Evolutionary conservation across 192 early-diverging fungal species (phyloP).

Genomic region (Piromyces sp.): DNA sequence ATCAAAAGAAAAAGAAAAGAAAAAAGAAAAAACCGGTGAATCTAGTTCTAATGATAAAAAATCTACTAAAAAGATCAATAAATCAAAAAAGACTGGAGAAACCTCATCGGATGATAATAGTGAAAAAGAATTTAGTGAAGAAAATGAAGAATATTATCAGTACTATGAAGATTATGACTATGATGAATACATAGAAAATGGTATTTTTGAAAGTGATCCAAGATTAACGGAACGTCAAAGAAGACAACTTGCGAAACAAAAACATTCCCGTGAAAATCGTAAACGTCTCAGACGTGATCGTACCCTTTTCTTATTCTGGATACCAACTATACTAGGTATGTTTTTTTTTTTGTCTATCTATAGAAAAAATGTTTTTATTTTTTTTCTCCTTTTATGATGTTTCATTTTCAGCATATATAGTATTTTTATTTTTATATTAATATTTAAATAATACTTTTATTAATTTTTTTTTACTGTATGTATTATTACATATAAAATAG

Average conservation of each 20-base stretch:
- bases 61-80: not conserved
- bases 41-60: not conserved
- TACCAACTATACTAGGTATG: not conserved
- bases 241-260: not conserved
- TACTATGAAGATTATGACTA: not conserved
- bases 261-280: not conserved
- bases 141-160: not conserved
- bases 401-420: no score
- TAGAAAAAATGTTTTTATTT: no score
- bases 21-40: not conserved
- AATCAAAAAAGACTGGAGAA: no score
- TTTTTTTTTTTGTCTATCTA: not conserved
- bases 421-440: no score
- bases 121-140: not conserved
- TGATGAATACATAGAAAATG: not conserved
- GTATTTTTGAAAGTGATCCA: not conserved
- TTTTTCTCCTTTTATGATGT: no score
- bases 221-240: not conserved
- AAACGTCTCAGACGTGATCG: not conserved
- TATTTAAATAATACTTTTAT: no score
- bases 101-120: not conserved
- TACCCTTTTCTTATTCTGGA: not conserved
- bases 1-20: not conserved
- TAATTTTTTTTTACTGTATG: no score
- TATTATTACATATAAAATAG: not conserved